Evolutionary conservation across 306 rosid species (phyloP).

Genomic region (Prinsepia uniflora): DNA sequence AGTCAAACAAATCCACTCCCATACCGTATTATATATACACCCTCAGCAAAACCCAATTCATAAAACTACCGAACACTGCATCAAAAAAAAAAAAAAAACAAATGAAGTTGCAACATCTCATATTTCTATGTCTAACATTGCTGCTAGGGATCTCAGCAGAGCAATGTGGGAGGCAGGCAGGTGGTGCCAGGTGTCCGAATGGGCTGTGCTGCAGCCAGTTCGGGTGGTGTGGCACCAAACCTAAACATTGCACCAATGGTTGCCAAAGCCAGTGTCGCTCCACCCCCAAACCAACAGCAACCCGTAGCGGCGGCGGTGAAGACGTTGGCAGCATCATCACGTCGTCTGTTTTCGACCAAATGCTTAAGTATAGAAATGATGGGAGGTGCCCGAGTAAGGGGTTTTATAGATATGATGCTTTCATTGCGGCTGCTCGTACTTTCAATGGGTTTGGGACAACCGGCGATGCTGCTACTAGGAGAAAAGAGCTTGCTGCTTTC

Average conservation of each 20-base stretch:
- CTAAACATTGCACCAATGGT: not conserved
- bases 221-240: slow-evolving; percentile 30
- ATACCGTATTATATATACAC: not conserved
- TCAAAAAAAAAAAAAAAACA: not conserved
- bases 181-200: slow-evolving; percentile 17
- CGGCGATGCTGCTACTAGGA: slow-evolving; percentile 32
- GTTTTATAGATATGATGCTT: slow-evolving; percentile 54
- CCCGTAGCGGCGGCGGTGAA: not conserved
- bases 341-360: slow-evolving; percentile 29
- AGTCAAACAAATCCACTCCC: too few relatives aligned
- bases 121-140: not conserved
- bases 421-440: slow-evolving; percentile 46
- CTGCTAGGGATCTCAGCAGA: slow-evolving; percentile 14
- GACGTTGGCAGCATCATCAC: slow-evolving; percentile 29
- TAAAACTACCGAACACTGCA: not conserved
- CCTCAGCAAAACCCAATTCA: not conserved
- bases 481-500: slow-evolving; percentile 52
- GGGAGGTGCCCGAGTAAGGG: slow-evolving; percentile 29
- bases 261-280: slow-evolving; percentile 31
- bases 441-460: slow-evolving; percentile 42
- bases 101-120: not conserved
- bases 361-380: slow-evolving; percentile 49
- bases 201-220: slow-evolving; percentile 20
- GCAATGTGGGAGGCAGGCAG: slow-evolving; percentile 26
- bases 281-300: slow-evolving; percentile 5